A percentile compares a stretch with the other conserved stretches of the same genome.
phyloP scores from a whole-genome alignment of 2,329 filamentous ascomycete genomes.

The Ascosphaera aggregata region DNA sequence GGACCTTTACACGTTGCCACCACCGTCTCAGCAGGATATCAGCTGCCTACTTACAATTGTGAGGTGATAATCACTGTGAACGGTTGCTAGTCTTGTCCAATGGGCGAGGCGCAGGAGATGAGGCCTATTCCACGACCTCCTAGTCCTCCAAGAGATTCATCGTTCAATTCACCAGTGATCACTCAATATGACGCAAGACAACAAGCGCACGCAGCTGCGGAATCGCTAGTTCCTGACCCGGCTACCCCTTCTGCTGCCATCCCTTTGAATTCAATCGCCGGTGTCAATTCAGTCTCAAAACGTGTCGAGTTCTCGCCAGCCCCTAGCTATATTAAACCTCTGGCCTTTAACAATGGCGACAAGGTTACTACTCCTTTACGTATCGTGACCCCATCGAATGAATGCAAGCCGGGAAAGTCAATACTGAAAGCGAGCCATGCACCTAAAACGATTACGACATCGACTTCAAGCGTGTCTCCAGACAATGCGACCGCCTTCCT shows the following conservation, averaged over 20 bases:
- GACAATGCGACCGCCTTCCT: slow-evolving; percentile 55
- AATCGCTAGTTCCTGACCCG: slow-evolving; percentile 7
- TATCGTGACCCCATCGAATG: slow-evolving; percentile 24
- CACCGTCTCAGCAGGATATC: too few relatives aligned
- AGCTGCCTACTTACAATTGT: too few relatives aligned
- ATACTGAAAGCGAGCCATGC: slow-evolving; percentile 47
- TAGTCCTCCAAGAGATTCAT: slow-evolving; percentile 25
- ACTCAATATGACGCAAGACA: slow-evolving; percentile 12
- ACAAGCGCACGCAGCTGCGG: slow-evolving; percentile 16
- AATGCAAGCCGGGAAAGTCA: slow-evolving; percentile 36
- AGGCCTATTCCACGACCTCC: slow-evolving; percentile 27
- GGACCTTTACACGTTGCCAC: too few relatives aligned
- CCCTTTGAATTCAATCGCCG: slow-evolving; percentile 14
- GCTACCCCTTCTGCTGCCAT: slow-evolving; percentile 8
- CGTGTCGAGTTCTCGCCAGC: slow-evolving; percentile 39
- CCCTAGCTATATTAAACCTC: slow-evolving; percentile 29
- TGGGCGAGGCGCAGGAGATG: background rate
- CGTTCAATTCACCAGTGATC: slow-evolving; percentile 9
- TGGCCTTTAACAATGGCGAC: slow-evolving; percentile 9
- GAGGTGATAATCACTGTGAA: too few relatives aligned
- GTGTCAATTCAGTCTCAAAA: slow-evolving; percentile 23
- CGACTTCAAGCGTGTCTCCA: slow-evolving; percentile 23
- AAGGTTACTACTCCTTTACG: slow-evolving; percentile 21
- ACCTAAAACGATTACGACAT: slow-evolving; percentile 19
- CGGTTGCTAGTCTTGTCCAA: too few relatives aligned